Conservation (phyloP, 2,329 filamentous ascomycete genomes). For the Cladophialophora psammophila region DNA sequence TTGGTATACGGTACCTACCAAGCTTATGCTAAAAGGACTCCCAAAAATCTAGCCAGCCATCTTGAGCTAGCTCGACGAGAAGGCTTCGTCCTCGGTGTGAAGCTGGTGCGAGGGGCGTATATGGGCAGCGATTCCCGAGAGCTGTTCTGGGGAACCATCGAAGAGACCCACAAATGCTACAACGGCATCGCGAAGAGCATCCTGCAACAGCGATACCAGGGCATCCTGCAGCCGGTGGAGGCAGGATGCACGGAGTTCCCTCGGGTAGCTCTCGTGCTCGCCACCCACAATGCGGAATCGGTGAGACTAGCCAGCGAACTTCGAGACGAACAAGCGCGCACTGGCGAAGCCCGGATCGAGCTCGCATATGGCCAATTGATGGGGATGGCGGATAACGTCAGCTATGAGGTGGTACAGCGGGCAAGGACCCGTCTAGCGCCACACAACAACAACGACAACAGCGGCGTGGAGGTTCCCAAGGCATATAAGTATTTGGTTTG, state of each 20-base stretch:
- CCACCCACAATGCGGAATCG: conserved; percentile 80
- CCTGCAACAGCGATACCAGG: conserved; percentile 68
- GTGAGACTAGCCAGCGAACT: conserved; percentile 63
- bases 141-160: conserved; percentile 75
- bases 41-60: conserved; percentile 65
- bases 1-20: conserved; percentile 84
- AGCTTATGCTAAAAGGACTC: conserved; percentile 73
- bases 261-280: conserved; percentile 71
- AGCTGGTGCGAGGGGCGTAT: conserved; percentile 79
- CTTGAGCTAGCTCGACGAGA: conserved; percentile 65
- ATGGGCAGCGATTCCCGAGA: conserved; percentile 72
- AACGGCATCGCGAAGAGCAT: conserved; percentile 73
- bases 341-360: conserved; percentile 53
- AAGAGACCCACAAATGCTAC: conserved; percentile 74
- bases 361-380: conserved; percentile 65
- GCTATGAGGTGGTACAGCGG: conserved; percentile 60
- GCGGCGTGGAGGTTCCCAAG: conserved; percentile 50
- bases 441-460: conserved; percentile 41
- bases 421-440: conserved; percentile 50
- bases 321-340: conserved; percentile 54
- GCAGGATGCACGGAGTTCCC: conserved; percentile 60
- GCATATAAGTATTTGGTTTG: conserved; percentile 66
- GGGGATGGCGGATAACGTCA: conserved; percentile 69
- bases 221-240: conserved; percentile 57
- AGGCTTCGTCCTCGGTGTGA: conserved; percentile 73